Base-by-base conservation (phyloP, 2,329 filamentous ascomycete species). In the Talaromyces sp. region DNA sequence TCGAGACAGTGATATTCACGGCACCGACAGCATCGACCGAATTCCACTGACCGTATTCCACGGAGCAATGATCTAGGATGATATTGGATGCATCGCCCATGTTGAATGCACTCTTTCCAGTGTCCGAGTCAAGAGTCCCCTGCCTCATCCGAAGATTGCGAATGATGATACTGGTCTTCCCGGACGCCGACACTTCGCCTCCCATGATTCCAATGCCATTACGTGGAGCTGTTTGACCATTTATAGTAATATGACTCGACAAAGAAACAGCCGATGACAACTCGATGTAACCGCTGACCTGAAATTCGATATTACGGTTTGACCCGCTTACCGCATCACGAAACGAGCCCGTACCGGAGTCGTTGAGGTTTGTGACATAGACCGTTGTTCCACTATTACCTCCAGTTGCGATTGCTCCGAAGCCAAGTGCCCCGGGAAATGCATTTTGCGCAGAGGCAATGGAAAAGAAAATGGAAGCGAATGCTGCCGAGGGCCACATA, bases 41-140 rank as follows among this genome's bases (percentile, higher is more conserved):
- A 82, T 85, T 73, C 86, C 84, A 65, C 85, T 83, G 82, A n/a
- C 84, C 84, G 81, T 83, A 86, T 0, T 81, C 79, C 17, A 83
- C 80, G 22, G 79, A 82, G 36, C 85, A 74, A 67, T 86, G 85
- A 70, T 86, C 84, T 68, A 86, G 84, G 54, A 86, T 86, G 76
- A 86, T 84, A 67, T 81, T 83, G 36, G 74, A 73, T 7, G 83
- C 83, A 8, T 83, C 79, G 5, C 83, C 84, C 64, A 87, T 85
- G 19, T 78, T 81, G 49, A 85, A 78, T 1, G 78, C 84, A 66
- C 85, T 83, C 70, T 87, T 86, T 7, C 83, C 83, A 2, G 79
- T 60, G 17, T 60, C 58, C 17, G 25, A 31, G 38, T 60, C 38
- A 80, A n/a, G 75, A 76, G 4, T 83, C 83, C 6, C 77, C 74